Base-by-base conservation (phyloP, 257 asterid genomes). In the Lithospermum erythrorhizon region DNA sequence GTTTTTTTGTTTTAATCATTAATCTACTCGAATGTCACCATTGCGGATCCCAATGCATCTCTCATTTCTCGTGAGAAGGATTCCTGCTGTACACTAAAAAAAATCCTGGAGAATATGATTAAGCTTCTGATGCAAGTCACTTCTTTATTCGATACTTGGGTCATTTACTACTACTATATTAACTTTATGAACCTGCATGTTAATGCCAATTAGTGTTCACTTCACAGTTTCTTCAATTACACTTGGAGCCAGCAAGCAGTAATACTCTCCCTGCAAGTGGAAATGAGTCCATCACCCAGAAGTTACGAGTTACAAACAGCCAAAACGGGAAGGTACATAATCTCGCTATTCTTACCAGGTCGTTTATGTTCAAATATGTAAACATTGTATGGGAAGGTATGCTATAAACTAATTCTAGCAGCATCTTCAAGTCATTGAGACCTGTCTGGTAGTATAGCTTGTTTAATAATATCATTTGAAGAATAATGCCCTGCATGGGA, bases 161-260 rank as follows among this genome's bases (percentile, higher is more conserved):
- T n/a, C n/a, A n/a, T n/a, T n/a, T n/a, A n/a, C n/a, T n/a, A n/a
- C n/a, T n/a, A n/a, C n/a, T n/a, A n/a, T 41, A 11, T 11, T 14
- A 11, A 41, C 4, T 13, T 41, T 11, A 13, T 14, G 49, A 41
- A 14, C 49, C 49, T 41, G 18, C 49, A 41, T 41, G 15, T 41
- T 41, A 41, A 41, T 41, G 18, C 14, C 15, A 13, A 41, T 41
- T 41, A 41, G 49, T 41, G 49, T 41, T 70, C 55, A 35, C 63
- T 70, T 65, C 65, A 29, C 89, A 93, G 98, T 93, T 88, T 83
- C 96, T 93, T 72, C 98, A 93, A 74, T 68, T 93, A 82, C 90
- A 88, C 75, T 72, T 93, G 95, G 97, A 93, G 32, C 91, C 97
- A 57, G 98, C 98, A 47, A 93, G 95, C 73, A 68, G 91, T 61